Evolutionary conservation across 2,329 filamentous ascomycete species (phyloP).

Genomic region (Verruconis gallopava): DNA sequence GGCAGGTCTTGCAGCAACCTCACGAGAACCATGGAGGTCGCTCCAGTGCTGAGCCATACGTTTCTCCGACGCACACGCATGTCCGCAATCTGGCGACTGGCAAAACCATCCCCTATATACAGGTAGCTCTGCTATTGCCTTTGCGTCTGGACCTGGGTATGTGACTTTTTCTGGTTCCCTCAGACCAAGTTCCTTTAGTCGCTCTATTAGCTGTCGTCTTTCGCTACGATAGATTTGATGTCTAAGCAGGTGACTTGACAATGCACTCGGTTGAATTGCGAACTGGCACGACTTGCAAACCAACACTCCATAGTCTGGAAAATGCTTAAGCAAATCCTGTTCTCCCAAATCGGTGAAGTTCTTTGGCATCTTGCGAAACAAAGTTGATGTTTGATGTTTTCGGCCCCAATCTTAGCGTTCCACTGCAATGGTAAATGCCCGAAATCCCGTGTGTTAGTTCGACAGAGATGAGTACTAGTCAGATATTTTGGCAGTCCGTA

Average conservation of each 20-base stretch:
- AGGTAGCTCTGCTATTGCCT: not conserved
- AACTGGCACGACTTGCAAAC: not conserved
- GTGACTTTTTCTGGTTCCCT: not conserved
- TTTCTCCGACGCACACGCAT: constrained; percentile 1
- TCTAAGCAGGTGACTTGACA: not conserved
- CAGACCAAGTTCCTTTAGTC: not conserved
- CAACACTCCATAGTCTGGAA: not conserved
- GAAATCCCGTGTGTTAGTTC: no score
- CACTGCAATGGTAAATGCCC: no score
- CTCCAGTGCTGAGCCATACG: not conserved
- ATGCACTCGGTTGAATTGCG: not conserved
- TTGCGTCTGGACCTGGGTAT: not conserved
- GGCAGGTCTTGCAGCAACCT: not conserved
- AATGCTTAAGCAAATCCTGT: not conserved
- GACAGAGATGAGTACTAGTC: no score
- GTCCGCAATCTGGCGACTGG: not conserved
- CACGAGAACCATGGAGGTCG: not conserved
- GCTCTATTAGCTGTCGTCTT: not conserved
- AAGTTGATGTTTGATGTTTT: no score
- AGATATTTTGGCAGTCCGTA: no score
- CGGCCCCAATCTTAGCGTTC: no score
- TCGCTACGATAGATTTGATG: not conserved
- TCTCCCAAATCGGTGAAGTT: not conserved
- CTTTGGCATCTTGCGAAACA: constrained; percentile 1
- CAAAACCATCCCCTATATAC: not conserved